Percentiles rank a stretch among this genome's conserved stretches.
Conservation (phyloP, 2,329 filamentous ascomycete species). For the Keithomyces neogunnii region DNA sequence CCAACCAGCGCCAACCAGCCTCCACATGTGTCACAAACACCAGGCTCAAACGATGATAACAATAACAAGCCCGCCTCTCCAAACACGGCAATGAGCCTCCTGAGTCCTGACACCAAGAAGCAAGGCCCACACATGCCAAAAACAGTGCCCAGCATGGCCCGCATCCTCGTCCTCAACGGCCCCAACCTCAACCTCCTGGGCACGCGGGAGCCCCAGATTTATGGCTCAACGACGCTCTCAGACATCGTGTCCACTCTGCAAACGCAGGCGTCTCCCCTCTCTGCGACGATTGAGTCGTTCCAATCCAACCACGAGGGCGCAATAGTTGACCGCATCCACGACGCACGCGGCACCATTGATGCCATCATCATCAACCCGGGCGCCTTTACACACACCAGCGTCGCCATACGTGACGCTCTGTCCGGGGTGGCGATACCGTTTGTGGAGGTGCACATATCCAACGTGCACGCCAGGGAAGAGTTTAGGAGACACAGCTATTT, state of each 20-base stretch:
- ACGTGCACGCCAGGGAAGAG: slow-evolving; percentile 62
- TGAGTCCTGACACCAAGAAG: too few relatives aligned
- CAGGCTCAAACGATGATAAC: neutral
- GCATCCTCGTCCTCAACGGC: slow-evolving; percentile 69
- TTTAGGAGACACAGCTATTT: slow-evolving; percentile 65
- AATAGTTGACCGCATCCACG: slow-evolving; percentile 66
- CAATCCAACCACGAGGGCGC: slow-evolving; percentile 75
- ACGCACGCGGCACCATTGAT: slow-evolving; percentile 43
- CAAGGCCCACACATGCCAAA: too few relatives aligned
- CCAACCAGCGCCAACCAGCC: neutral
- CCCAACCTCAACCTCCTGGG: slow-evolving; percentile 77
- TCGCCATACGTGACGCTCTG: slow-evolving; percentile 68
- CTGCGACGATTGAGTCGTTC: slow-evolving; percentile 46
- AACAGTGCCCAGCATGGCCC: slow-evolving; percentile 20
- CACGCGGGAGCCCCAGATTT: slow-evolving; percentile 63
- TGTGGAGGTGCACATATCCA: slow-evolving; percentile 69
- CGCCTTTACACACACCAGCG: slow-evolving; percentile 67
- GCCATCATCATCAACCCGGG: slow-evolving; percentile 70
- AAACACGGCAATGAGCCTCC: too few relatives aligned
- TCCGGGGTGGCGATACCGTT: slow-evolving; percentile 63
- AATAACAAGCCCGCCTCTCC: neutral
- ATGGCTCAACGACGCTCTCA: slow-evolving; percentile 59
- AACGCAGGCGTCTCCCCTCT: slow-evolving; percentile 39
- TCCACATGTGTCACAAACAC: neutral
- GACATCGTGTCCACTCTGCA: slow-evolving; percentile 47